Evolutionary conservation across 352 stramenopile species (phyloP).

Genomic region (Phytophthora niederhauseri): DNA sequence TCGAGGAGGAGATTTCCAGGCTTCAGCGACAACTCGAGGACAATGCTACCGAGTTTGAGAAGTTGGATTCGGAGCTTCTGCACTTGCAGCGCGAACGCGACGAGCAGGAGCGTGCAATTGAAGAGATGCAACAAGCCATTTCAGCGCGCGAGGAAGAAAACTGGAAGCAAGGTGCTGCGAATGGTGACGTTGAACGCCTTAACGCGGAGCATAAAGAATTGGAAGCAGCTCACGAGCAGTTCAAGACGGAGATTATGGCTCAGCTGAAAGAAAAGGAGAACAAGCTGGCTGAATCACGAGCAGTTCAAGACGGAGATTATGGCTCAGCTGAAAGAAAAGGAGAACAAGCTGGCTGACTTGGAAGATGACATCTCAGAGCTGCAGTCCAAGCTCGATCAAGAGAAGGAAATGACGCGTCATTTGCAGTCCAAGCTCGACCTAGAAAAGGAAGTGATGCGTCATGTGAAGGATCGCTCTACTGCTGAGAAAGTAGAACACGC

Average conservation of each 20-base stretch:
- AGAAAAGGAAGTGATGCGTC: neutral
- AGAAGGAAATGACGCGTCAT: neutral
- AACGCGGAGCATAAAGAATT: slow-evolving; percentile 40
- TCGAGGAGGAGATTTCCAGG: slow-evolving; percentile 35
- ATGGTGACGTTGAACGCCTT: slow-evolving; percentile 28
- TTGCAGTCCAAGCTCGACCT: slow-evolving; percentile 40
- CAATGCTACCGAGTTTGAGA: slow-evolving; percentile 30
- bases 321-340: slow-evolving; percentile 40
- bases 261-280: slow-evolving; percentile 44
- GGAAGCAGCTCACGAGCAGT: slow-evolving; percentile 41
- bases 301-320: slow-evolving; percentile 43
- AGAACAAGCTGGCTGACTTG: slow-evolving; percentile 38
- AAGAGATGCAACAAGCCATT: slow-evolving; percentile 50
- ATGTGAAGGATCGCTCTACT: slow-evolving; percentile 39
- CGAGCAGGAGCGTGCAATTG: slow-evolving; percentile 44
- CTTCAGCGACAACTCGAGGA: slow-evolving; percentile 36
- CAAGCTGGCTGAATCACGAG: slow-evolving; percentile 40
- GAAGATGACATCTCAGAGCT: slow-evolving; percentile 64
- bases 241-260: slow-evolving; percentile 37
- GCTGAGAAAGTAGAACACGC: slow-evolving; percentile 35
- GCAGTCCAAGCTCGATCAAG: slow-evolving; percentile 41
- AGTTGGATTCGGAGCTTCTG: slow-evolving; percentile 42
- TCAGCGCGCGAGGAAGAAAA: slow-evolving; percentile 41
- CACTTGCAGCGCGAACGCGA: slow-evolving; percentile 52
- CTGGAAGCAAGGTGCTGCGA: slow-evolving; percentile 9